Evolutionary conservation across 768 basidiomycete species (phyloP).

Genomic region (Boletellus emodensis): DNA sequence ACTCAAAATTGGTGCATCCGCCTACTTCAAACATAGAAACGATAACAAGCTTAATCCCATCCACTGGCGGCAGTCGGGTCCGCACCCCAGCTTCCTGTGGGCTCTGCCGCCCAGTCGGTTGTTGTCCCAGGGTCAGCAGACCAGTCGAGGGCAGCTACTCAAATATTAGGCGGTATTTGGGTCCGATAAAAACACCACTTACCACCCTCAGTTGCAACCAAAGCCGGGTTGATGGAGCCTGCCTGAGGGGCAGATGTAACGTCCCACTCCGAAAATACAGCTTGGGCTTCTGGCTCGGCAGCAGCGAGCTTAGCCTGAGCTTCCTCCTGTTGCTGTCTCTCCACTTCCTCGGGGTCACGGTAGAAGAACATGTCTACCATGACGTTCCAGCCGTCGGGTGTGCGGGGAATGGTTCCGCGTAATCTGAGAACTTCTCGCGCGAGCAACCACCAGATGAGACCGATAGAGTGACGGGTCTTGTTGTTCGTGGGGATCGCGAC

Average conservation of each 20-base stretch:
- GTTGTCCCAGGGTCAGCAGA: constrained; percentile 57
- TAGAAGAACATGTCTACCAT: constrained; percentile 99
- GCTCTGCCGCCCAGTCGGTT: constrained; percentile 88
- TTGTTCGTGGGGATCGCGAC: constrained; percentile 99
- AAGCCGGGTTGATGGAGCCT: constrained; percentile 73
- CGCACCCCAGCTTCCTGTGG: constrained; percentile 40
- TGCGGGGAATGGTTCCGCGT: constrained; percentile 89
- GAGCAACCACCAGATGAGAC: constrained; percentile 97
- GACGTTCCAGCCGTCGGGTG: constrained; percentile 91
- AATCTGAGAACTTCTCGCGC: constrained; percentile 96
- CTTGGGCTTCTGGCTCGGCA: constrained; percentile 55
- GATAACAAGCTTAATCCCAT: constrained; percentile 24
- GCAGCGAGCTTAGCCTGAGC: constrained; percentile 74
- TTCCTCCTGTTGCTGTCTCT: constrained; percentile 95
- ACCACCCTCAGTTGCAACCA: constrained; percentile 57
- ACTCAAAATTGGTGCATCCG: not conserved
- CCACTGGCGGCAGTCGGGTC: constrained; percentile 23
- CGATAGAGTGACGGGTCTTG: constrained; percentile 96
- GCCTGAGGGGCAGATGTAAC: constrained; percentile 61
- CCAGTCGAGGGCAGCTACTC: constrained; percentile 77
- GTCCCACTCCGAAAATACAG: constrained; percentile 66
- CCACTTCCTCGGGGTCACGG: constrained; percentile 98
- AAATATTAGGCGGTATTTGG: constrained; percentile 1
- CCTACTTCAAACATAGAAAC: constrained; percentile 2
- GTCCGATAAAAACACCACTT: constrained; percentile 12